These are phyloP conservation scores for Rheum nobile DNA, from an alignment of 148 eudicot genomes.

Conservation along the genomic window DNA sequence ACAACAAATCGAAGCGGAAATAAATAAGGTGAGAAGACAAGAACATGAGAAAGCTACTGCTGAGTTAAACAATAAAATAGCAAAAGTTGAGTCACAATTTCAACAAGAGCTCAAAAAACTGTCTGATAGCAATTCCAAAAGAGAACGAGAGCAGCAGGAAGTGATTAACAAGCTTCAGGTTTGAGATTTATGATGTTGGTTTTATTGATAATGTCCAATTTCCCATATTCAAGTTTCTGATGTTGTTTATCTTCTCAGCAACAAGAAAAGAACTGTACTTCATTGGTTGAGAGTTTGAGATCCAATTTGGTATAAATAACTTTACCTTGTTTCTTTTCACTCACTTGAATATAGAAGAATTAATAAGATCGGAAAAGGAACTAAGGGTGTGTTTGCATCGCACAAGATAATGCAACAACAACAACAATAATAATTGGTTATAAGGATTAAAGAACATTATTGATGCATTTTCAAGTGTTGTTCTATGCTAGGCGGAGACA, in stretches of 20 bases:
- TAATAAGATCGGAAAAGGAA: too few species aligned
- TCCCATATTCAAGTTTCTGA: too few species aligned
- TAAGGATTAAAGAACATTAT: not conserved
- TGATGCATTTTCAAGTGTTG: not conserved
- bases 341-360: not conserved
- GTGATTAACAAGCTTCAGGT: constrained; percentile 87
- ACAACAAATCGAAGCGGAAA: constrained; percentile 39
- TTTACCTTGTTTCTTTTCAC: not conserved
- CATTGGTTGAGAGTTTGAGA: constrained; percentile 57
- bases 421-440: too few species aligned
- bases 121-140: constrained; percentile 44
- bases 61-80: constrained; percentile 50
- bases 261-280: constrained; percentile 61
- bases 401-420: too few species aligned
- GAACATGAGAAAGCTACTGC: constrained; percentile 68
- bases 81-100: constrained; percentile 62
- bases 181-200: not conserved
- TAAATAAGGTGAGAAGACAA: constrained; percentile 77
- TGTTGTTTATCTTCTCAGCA: constrained; percentile 33
- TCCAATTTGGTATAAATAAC: constrained; percentile 63
- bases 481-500: constrained; percentile 58
- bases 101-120: constrained; percentile 65
- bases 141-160: constrained; percentile 82
- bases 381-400: too few species aligned
- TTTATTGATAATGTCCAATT: too few species aligned